Conservation (phyloP, 83 land plant genomes). For the Thuja plicata region DNA sequence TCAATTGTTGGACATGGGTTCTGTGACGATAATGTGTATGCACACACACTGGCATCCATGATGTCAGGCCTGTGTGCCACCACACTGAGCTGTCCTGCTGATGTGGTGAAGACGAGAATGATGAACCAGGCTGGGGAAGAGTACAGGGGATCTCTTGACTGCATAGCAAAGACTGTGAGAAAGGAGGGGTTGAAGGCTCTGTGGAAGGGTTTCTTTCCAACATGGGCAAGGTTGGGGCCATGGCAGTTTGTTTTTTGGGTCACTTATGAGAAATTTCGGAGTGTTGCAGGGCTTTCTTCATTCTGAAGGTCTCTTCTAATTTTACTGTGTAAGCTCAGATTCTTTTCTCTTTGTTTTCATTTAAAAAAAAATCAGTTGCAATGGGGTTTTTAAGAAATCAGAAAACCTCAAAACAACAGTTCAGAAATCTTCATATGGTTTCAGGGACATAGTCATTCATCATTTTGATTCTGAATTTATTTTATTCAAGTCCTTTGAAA, state of each 20-base stretch:
- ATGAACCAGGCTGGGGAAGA: constrained; percentile 73
- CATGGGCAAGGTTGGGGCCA: constrained; percentile 95
- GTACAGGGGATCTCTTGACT: constrained; percentile 74
- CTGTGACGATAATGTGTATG: constrained; percentile 60
- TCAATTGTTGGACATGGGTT: constrained; percentile 45
- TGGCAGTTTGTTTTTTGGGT: constrained; percentile 98
- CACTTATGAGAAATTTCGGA: constrained; percentile 77
- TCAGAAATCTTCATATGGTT: neutral
- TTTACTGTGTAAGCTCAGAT: neutral
- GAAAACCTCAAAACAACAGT: neutral
- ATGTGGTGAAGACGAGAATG: constrained; percentile 94
- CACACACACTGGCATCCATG: constrained; percentile 83
- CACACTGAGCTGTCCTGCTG: constrained; percentile 89
- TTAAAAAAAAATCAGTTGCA: neutral
- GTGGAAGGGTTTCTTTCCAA: constrained; percentile 95
- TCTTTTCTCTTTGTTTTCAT: neutral
- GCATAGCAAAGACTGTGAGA: constrained; percentile 80
- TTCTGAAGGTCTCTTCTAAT: constrained; percentile 34
- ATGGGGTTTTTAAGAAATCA: neutral
- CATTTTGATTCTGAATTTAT: neutral
- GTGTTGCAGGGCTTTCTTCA: constrained; percentile 65
- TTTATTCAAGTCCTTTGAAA: neutral
- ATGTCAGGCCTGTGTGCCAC: constrained; percentile 87
- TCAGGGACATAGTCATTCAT: neutral
- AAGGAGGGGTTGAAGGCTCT: constrained; percentile 78